Evolutionary conservation across 2,329 filamentous ascomycete species (phyloP).

Genomic region (Penicillium aurantiogriseum): DNA sequence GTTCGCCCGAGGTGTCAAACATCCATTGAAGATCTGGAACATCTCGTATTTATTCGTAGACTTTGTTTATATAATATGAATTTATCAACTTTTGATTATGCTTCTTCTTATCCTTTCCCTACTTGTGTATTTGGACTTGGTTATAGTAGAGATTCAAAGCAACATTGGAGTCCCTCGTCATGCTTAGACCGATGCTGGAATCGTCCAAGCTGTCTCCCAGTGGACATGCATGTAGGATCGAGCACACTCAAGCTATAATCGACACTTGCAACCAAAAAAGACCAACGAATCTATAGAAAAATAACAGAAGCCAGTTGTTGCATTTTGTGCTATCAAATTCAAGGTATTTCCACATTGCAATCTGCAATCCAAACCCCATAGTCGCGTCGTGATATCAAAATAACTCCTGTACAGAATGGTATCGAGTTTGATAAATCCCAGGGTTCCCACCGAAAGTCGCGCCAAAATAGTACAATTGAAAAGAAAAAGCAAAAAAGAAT

Average conservation of each 20-base stretch:
- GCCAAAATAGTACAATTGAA: constrained; percentile 28
- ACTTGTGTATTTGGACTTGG: background rate
- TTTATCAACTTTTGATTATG: background rate
- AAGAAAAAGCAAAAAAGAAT: constrained; percentile 2
- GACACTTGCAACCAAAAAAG: background rate
- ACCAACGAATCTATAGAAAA: background rate
- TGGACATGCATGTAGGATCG: background rate
- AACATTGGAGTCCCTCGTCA: too few relatives aligned
- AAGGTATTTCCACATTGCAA: constrained; percentile 18
- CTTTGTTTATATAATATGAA: background rate
- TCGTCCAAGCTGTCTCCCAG: background rate
- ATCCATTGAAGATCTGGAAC: constrained; percentile 48
- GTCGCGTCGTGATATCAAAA: constrained; percentile 18
- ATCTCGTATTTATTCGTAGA: constrained; percentile 19
- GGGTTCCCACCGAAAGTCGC: constrained; percentile 18
- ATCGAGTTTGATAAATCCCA: constrained; percentile 33
- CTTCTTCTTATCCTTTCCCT: background rate
- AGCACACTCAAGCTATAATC: background rate
- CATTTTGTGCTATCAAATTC: constrained; percentile 16
- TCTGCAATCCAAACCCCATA: constrained; percentile 8
- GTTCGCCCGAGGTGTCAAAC: constrained; percentile 38
- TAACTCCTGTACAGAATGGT: constrained; percentile 38
- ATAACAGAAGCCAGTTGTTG: constrained; percentile 7
- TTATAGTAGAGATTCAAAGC: background rate
- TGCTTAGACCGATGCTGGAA: background rate